phyloP scores from a whole-genome alignment of 805 yeast species.

The Trichomonascus vanleenenianus region DNA sequence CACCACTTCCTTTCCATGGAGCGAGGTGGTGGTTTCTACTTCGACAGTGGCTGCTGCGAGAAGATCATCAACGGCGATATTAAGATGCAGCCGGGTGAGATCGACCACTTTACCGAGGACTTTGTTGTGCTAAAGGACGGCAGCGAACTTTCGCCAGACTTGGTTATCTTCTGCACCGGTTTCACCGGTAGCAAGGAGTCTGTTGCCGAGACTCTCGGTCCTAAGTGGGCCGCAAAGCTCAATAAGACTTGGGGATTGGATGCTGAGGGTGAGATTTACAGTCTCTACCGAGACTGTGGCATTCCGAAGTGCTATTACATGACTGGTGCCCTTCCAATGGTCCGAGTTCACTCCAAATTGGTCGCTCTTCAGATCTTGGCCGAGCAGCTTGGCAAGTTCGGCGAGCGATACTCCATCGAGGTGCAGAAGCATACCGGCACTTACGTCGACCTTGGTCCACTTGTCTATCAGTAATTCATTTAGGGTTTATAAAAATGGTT shows the following conservation, averaged over 20 bases:
- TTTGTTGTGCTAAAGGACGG: constrained; percentile 38
- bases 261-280: constrained; percentile 36
- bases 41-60: constrained; percentile 39
- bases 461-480: not conserved
- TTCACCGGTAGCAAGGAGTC: constrained; percentile 38
- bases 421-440: constrained; percentile 9
- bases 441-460: constrained; percentile 1
- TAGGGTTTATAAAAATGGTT: too few relatives aligned
- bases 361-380: constrained; percentile 37
- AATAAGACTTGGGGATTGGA: constrained; percentile 36
- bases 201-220: constrained; percentile 33
- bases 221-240: constrained; percentile 30
- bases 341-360: constrained; percentile 34
- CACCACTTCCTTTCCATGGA: constrained; percentile 34
- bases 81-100: constrained; percentile 31
- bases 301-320: constrained; percentile 36
- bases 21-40: constrained; percentile 41
- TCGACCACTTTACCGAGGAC: constrained; percentile 31
- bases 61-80: constrained; percentile 35
- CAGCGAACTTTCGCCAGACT: constrained; percentile 26
- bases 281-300: constrained; percentile 35
- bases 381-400: constrained; percentile 12
- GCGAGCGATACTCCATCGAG: constrained; percentile 16
- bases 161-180: constrained; percentile 40
- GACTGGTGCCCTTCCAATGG: constrained; percentile 37